phyloP scores from a whole-genome alignment of 805 yeast genomes.

The Sugiyamaella qingdaonensis region DNA sequence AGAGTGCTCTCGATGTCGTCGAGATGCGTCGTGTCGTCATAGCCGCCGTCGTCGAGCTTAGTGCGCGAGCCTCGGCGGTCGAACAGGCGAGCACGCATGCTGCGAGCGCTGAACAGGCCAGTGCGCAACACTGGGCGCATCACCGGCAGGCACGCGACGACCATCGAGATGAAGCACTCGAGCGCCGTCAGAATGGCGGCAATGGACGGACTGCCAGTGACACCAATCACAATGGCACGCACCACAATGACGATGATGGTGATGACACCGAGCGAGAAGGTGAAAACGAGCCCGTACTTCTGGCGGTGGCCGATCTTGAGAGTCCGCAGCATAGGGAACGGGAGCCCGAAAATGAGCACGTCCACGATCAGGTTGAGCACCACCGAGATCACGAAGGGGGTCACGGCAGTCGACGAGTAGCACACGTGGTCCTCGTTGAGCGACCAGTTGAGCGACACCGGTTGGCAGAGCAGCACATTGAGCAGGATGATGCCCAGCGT shows the following conservation, averaged over 20 bases:
- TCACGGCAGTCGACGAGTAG: constrained; percentile 25
- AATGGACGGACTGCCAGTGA: constrained; percentile 19
- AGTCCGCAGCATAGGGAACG: constrained; percentile 24
- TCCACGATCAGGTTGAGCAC: constrained; percentile 24
- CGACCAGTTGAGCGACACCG: constrained; percentile 26
- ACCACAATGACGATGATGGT: constrained; percentile 24
- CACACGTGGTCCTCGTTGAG: constrained; percentile 17
- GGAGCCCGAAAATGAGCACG: constrained; percentile 22
- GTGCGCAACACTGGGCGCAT: constrained; percentile 16
- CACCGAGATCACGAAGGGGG: constrained; percentile 24
- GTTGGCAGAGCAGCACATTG: constrained; percentile 24
- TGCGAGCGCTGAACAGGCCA: background rate
- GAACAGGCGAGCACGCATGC: background rate
- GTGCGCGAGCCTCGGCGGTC: background rate
- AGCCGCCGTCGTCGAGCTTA: background rate
- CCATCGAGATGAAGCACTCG: constrained; percentile 25
- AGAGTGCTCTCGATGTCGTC: constrained; percentile 2
- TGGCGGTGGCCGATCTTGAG: constrained; percentile 18
- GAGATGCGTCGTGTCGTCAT: background rate
- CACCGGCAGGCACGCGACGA: constrained; percentile 26
- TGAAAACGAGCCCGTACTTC: constrained; percentile 22
- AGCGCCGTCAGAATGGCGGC: constrained; percentile 26
- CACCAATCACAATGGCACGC: constrained; percentile 22
- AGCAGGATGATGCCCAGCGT: constrained; percentile 18
- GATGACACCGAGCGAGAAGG: constrained; percentile 27